phyloP scores from a whole-genome alignment of 352 stramenopile species.

The Phytophthora rubi region DNA sequence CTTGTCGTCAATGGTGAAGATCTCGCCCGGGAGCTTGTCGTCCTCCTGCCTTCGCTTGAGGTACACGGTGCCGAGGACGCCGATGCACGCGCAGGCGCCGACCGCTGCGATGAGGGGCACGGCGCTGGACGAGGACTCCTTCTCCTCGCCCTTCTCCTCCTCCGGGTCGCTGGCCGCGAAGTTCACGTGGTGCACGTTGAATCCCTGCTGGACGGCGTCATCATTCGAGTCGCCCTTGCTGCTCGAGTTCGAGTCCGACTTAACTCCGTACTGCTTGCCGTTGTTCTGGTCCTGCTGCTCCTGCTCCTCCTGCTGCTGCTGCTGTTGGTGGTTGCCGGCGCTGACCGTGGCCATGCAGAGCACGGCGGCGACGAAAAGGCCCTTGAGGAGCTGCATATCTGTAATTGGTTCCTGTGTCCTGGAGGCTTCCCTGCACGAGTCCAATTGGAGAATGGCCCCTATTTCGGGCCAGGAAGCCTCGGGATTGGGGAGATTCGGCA shows the following conservation, averaged over 20 bases:
- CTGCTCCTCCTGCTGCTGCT: slow-evolving; percentile 18
- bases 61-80: slow-evolving; percentile 56
- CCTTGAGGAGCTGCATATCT: slow-evolving; percentile 40
- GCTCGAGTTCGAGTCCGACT: slow-evolving; percentile 8
- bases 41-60: slow-evolving; percentile 62
- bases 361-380: slow-evolving; percentile 31
- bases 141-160: slow-evolving; percentile 25
- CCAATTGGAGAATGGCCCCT: slow-evolving; percentile 33
- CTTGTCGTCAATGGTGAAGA: slow-evolving; percentile 83
- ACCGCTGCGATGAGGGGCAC: slow-evolving; percentile 40
- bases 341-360: slow-evolving; percentile 28
- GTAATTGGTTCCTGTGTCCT: slow-evolving; percentile 3
- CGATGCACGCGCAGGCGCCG: slow-evolving; percentile 56
- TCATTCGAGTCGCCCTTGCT: slow-evolving; percentile 10
- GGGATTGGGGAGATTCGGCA: slow-evolving; percentile 33
- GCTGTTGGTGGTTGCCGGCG: slow-evolving; percentile 19
- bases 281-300: slow-evolving; percentile 17
- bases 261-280: slow-evolving; percentile 4
- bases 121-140: slow-evolving; percentile 13
- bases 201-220: slow-evolving; percentile 31
- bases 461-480: slow-evolving; percentile 3
- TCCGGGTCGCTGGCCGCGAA: slow-evolving; percentile 40
- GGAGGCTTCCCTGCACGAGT: slow-evolving; percentile 17
- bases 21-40: slow-evolving; percentile 57
- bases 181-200: slow-evolving; percentile 47